A percentile compares a stretch with the other conserved stretches of the same genome.
Conservation (phyloP, 257 asterid species). For the Voacanga thouarsii region DNA sequence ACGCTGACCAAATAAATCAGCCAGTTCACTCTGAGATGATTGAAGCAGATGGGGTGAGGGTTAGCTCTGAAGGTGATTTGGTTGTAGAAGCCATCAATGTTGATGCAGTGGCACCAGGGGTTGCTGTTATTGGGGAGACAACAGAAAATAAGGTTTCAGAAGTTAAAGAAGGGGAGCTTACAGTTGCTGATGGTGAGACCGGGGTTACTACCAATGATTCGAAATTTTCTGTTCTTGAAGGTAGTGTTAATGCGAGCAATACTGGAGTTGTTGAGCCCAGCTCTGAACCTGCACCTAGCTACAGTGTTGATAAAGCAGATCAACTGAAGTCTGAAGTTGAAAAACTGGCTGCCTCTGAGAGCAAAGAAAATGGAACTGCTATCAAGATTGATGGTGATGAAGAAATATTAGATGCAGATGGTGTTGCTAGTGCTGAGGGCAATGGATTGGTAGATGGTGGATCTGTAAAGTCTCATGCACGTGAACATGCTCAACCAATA, state of each 20-base stretch:
- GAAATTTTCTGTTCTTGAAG: conserved; percentile 24
- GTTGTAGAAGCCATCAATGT: conserved; percentile 43
- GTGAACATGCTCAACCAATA: conserved; percentile 19
- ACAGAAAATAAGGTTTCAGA: conserved; percentile 20
- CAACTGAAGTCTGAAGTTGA: conserved; percentile 22
- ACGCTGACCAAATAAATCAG: conserved; percentile 2
- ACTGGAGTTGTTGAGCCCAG: conserved; percentile 21
- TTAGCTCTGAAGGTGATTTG: conserved; percentile 38
- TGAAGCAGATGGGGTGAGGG: conserved; percentile 24
- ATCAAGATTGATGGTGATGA: conserved; percentile 17
- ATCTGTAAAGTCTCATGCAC: conserved; percentile 15
- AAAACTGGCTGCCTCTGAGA: conserved; percentile 20
- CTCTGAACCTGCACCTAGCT: conserved; percentile 29
- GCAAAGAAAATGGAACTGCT: conserved; percentile 30
- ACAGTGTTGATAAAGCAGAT: conserved; percentile 25
- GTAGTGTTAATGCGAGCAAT: conserved; percentile 18
- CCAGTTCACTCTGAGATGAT: conserved; percentile 23
- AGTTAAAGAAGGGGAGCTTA: conserved; percentile 31
- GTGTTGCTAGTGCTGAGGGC: not conserved
- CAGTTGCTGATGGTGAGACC: conserved; percentile 18
- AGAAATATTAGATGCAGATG: conserved; percentile 22
- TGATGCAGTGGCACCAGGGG: conserved; percentile 34
- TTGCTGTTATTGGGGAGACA: conserved; percentile 40
- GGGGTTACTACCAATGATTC: conserved; percentile 26
- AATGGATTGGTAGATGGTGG: conserved; percentile 18